Evolutionary conservation across 371 early-diverging fungal species (phyloP).

Genomic region (Apophysomyces variabilis): DNA sequence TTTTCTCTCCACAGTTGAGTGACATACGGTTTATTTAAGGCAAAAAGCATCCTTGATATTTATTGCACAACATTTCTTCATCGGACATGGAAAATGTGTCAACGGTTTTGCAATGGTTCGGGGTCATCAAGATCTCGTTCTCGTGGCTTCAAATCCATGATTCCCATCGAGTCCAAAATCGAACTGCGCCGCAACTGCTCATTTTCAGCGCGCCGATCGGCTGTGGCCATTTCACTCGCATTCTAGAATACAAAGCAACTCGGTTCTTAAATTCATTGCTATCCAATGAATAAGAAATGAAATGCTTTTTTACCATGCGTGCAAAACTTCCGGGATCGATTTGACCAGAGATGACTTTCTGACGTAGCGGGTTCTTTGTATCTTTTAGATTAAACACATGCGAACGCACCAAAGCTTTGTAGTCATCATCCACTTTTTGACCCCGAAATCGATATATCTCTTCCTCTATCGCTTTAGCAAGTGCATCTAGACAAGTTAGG

Average conservation of each 20-base stretch:
- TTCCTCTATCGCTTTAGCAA: constrained; percentile 25
- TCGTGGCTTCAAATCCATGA: constrained; percentile 25
- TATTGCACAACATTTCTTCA: not conserved
- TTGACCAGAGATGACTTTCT: constrained; percentile 20
- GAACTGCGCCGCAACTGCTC: constrained; percentile 30
- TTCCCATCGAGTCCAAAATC: constrained; percentile 25
- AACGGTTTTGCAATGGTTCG: constrained; percentile 12
- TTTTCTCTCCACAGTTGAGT: no score
- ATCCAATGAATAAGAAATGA: no score
- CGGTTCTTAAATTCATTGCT: not conserved
- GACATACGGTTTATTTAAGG: not conserved
- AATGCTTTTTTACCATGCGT: constrained; percentile 5
- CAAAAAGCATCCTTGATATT: not conserved
- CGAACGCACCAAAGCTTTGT: constrained; percentile 27
- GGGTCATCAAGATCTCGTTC: constrained; percentile 26
- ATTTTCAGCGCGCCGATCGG: constrained; percentile 19
- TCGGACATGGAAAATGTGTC: not conserved
- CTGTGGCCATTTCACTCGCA: constrained; percentile 26
- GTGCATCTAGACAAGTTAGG: not conserved
- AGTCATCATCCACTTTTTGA: constrained; percentile 17
- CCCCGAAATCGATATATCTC: constrained; percentile 19
- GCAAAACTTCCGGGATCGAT: constrained; percentile 20
- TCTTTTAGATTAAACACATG: constrained; percentile 31
- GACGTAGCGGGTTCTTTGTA: constrained; percentile 20
- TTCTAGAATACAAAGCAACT: not conserved